These are phyloP conservation scores for Schizonepeta tenuifolia DNA, from an alignment of 257 asterid genomes.

Conservation along the genomic window DNA sequence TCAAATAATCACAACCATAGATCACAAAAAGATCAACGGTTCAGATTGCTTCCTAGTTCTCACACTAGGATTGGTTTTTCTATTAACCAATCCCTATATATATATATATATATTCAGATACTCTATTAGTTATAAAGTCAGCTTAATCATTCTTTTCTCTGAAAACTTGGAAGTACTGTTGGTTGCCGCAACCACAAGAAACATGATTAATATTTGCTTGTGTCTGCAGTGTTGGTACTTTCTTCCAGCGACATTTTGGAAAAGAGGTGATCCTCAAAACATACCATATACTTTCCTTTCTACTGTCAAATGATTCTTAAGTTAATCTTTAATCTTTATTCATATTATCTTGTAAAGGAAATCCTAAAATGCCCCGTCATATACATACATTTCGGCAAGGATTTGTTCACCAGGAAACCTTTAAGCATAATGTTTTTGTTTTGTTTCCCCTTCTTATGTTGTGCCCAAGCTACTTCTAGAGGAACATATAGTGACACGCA, in stretches of 20 bases:
- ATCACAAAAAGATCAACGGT: no score
- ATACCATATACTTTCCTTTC: conserved; percentile 3
- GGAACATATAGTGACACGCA: not conserved
- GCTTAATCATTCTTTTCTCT: conserved; percentile 8
- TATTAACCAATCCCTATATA: no score
- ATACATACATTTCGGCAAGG: conserved; percentile 21
- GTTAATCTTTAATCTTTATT: conserved; percentile 19
- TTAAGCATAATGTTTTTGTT: conserved; percentile 8
- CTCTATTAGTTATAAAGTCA: conserved; percentile 9
- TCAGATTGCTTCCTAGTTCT: no score
- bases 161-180: conserved; percentile 15
- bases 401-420: conserved; percentile 20
- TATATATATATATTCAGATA: no score
- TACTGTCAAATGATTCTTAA: conserved; percentile 24
- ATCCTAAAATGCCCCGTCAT: not conserved
- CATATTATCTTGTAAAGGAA: conserved; percentile 4
- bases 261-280: conserved; percentile 66
- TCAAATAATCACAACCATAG: no score
- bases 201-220: conserved; percentile 33
- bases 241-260: conserved; percentile 96
- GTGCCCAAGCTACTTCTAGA: conserved; percentile 10
- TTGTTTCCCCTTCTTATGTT: conserved; percentile 11
- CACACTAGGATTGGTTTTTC: no score
- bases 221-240: conserved; percentile 82
- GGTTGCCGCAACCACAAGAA: conserved; percentile 25